A percentile compares a stretch with the other conserved stretches of the same genome.
These are phyloP conservation scores for Russula virescens DNA, from an alignment of 768 basidiomycete genomes.

Conservation along the genomic window DNA sequence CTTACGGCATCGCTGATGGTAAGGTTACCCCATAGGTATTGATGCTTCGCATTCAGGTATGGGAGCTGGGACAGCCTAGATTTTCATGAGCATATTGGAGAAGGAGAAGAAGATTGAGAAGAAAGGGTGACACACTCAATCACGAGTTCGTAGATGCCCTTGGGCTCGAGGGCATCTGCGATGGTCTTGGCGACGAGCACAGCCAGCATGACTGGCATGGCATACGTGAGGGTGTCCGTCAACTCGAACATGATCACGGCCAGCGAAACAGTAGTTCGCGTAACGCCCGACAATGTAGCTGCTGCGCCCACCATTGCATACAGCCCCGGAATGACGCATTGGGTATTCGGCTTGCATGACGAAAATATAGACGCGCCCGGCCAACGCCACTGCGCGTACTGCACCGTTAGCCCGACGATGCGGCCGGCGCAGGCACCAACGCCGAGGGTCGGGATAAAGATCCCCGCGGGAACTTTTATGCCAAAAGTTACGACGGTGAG, in stretches of 20 bases:
- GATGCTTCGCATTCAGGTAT: constrained; percentile 85
- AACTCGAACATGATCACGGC: constrained; percentile 97
- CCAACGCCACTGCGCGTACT: constrained; percentile 62
- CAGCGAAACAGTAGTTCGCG: constrained; percentile 86
- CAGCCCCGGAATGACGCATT: constrained; percentile 83
- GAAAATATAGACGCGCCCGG: constrained; percentile 59
- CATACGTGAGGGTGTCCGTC: constrained; percentile 89
- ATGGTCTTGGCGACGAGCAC: constrained; percentile 89
- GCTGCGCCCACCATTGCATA: constrained; percentile 98
- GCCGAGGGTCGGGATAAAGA: constrained; percentile 93
- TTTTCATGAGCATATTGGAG: constrained; percentile 2
- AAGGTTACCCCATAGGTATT: constrained; percentile 79
- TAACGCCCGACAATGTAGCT: constrained; percentile 91
- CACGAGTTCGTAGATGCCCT: constrained; percentile 95
- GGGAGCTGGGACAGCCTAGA: constrained; percentile 74
- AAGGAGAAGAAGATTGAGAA: background rate
- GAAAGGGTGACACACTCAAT: constrained; percentile 55
- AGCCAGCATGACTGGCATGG: constrained; percentile 81
- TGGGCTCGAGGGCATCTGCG: constrained; percentile 82
- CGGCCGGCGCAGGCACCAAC: constrained; percentile 94
- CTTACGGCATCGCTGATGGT: constrained; percentile 76
- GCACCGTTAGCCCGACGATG: constrained; percentile 74
- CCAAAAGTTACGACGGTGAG: constrained; percentile 90
- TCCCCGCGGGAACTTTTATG: constrained; percentile 86
- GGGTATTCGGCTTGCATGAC: constrained; percentile 54